Evolutionary conservation across 177 flowering plant species (phyloP).

Genomic region (Vitis hybrid): DNA sequence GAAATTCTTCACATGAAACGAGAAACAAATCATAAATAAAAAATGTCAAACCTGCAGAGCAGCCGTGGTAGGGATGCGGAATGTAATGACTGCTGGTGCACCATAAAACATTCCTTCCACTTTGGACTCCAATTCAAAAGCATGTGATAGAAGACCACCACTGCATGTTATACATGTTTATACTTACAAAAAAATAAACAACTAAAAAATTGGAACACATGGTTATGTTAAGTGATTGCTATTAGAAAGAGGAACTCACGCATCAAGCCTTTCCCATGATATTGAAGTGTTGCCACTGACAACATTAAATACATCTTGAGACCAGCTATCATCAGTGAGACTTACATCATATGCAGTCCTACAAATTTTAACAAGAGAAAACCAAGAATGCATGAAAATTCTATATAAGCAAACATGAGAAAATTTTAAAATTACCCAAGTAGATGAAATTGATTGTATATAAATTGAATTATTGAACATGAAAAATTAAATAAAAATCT

Average conservation of each 20-base stretch:
- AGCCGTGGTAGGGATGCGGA: conserved; percentile 82
- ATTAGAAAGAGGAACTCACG: conserved; percentile 46
- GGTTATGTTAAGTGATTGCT: not conserved
- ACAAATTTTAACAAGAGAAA: conserved; percentile 7
- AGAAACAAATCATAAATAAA: not conserved
- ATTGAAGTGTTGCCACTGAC: conserved; percentile 74
- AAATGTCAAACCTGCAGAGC: conserved; percentile 58
- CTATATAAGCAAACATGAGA: not conserved
- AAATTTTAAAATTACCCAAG: not conserved
- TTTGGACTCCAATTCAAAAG: conserved; percentile 80
- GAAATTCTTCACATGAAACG: not conserved
- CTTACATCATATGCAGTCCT: conserved; percentile 92
- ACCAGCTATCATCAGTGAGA: conserved; percentile 79
- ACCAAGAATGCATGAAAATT: not conserved
- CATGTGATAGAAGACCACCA: conserved; percentile 73
- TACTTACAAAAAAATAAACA: not conserved
- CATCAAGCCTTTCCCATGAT: conserved; percentile 93
- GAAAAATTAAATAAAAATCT: not conserved
- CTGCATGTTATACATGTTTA: conserved; percentile 35
- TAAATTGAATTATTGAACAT: not conserved
- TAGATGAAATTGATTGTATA: no score
- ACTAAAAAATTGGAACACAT: no score
- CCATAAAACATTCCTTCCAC: conserved; percentile 67
- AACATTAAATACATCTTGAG: conserved; percentile 55
- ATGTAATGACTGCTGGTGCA: conserved; percentile 78